Percentiles rank a stretch among this genome's conserved stretches.
Conservation (phyloP, 495 filamentous ascomycete genomes). For the Talaromyces nanjingensis region DNA sequence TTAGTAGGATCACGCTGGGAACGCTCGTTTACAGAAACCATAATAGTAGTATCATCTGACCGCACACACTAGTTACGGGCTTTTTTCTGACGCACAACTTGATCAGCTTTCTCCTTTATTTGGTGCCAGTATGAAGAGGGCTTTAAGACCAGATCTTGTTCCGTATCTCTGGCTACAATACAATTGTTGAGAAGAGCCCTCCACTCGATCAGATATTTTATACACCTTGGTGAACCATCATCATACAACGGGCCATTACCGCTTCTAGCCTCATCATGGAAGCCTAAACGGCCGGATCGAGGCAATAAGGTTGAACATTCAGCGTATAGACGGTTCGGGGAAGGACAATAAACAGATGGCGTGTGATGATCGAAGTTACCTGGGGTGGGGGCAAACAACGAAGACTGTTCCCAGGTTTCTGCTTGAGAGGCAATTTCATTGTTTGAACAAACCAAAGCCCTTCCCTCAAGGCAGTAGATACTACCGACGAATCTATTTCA, state of each 20-base stretch:
- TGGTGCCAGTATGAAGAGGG: too few relatives aligned
- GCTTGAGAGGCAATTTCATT: conserved; percentile 1
- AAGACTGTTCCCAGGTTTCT: conserved; percentile 7
- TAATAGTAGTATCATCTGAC: too few relatives aligned
- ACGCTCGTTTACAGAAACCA: too few relatives aligned
- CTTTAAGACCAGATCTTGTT: too few relatives aligned
- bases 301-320: conserved; percentile 4
- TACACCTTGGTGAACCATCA: neutral
- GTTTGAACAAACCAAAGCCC: conserved; percentile 4
- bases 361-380: conserved; percentile 3
- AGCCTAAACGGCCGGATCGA: neutral
- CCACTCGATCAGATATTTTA: too few relatives aligned
- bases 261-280: neutral
- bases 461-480: conserved; percentile 9
- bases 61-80: too few relatives aligned
- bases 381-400: neutral
- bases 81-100: too few relatives aligned
- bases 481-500: conserved; percentile 6
- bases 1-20: too few relatives aligned
- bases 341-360: conserved; percentile 6
- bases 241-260: neutral
- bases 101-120: too few relatives aligned
- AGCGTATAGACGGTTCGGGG: neutral
- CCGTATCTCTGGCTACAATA: too few relatives aligned
- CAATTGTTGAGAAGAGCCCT: too few relatives aligned